These are phyloP conservation scores for Adenanthera pavonina DNA, from an alignment of 306 rosid genomes.

Conservation along the genomic window DNA sequence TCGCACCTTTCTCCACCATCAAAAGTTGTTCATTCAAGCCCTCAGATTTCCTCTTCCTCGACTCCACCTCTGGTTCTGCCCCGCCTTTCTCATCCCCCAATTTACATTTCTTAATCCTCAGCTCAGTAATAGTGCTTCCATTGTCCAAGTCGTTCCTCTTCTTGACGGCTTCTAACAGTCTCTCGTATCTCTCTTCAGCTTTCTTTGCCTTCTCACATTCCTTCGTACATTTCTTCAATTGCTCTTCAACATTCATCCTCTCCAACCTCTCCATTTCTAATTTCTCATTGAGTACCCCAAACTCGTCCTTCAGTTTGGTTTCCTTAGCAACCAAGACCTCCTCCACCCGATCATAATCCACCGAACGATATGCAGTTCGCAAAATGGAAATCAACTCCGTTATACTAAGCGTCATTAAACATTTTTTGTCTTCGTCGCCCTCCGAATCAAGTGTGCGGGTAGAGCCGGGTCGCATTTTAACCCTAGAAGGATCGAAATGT, in stretches of 20 bases:
- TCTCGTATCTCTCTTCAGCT: neutral
- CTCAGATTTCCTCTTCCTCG: neutral
- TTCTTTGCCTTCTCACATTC: slow-evolving; percentile 12
- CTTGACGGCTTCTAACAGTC: neutral
- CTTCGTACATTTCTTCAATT: slow-evolving; percentile 27
- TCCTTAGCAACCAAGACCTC: slow-evolving; percentile 32
- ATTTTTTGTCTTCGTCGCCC: neutral
- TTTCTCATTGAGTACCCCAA: neutral
- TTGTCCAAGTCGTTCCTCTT: neutral
- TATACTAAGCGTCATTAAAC: neutral
- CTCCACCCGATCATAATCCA: slow-evolving; percentile 31
- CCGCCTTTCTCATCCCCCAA: slow-evolving; percentile 19
- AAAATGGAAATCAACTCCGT: neutral
- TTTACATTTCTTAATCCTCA: neutral
- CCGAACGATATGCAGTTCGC: neutral
- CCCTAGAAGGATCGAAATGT: neutral
- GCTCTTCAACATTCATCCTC: slow-evolving; percentile 7
- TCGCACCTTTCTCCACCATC: neutral
- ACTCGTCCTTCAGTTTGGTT: neutral
- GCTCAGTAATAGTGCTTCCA: neutral
- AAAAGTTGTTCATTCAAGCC: neutral
- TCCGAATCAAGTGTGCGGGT: neutral
- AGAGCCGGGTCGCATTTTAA: neutral
- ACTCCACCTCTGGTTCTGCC: neutral
- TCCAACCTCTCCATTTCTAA: neutral